Evolutionary conservation across 495 filamentous ascomycete genomes (phyloP), one percentile per base, ranked within the genome.

Genomic region (Hyaloscypha variabilis): DNA sequence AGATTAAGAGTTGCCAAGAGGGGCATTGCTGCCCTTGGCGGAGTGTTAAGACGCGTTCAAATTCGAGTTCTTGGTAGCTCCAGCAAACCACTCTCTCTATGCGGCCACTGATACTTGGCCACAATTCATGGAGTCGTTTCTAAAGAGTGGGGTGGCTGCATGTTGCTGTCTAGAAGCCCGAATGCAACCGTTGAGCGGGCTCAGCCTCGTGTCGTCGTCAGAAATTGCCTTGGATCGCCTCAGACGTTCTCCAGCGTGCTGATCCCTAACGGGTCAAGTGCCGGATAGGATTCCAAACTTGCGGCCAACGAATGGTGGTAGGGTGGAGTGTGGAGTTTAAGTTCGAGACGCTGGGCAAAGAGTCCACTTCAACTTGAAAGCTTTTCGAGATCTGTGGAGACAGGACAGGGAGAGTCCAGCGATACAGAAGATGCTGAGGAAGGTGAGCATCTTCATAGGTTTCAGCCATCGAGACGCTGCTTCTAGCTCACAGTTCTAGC

Each of bases 1-100:
- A 46, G 39, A 17, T 46, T 23, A 54, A 54, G 51, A 29, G n/a
- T 24, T 54, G 51, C 51, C 51, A 54, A 54, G 51, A 23, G 51
- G 21, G 51, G 23, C 21, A 54, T 25, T 54, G 51, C 51, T 54
- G 49, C 8, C 39, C 51, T 54, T 0, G 51, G 51, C 51, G 51
- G 19, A 17, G 21, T 46, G 39, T 17, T 19, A 54, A 29, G 11
- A 17, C 1, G 14, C 39, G 4, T 17, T 17, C 17, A 19, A 19
- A 46, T 17, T 17, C 13, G 10, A 46, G 39, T 46, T 46, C 39
- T 46, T 46, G 39, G 17, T 46, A 46, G 39, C 39, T 46, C 19
- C 31, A 34, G 13, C 31, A n/a, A n/a, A n/a, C n/a, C n/a, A n/a
- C n/a, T n/a, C n/a, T n/a, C n/a, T 34, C 13, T 34, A 13, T 34